Evolutionary conservation across 768 basidiomycete genomes (phyloP).

Genomic region (Lactarius quietus): DNA sequence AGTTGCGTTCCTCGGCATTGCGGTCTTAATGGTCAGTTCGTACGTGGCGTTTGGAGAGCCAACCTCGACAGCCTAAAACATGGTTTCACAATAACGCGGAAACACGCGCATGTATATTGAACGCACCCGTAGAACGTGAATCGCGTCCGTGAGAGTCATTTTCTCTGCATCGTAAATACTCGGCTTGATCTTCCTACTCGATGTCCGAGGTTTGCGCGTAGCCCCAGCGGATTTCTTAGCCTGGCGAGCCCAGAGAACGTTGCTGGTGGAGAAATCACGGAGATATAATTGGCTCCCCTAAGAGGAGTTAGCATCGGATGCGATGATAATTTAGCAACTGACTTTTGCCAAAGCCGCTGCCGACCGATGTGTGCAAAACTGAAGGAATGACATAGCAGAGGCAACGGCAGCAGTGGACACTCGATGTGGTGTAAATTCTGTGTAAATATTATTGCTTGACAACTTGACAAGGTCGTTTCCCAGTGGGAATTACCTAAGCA

Average conservation of each 20-base stretch:
- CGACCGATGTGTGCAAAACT: not conserved
- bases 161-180: conserved; percentile 61
- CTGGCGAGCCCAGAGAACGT: conserved; percentile 44
- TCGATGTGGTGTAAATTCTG: too few species aligned
- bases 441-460: too few species aligned
- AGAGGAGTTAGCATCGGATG: not conserved
- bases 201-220: conserved; percentile 50
- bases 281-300: conserved; percentile 19
- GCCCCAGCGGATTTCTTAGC: conserved; percentile 58
- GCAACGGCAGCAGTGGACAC: conserved; percentile 4
- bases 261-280: conserved; percentile 54
- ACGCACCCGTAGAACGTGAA: conserved; percentile 54
- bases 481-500: too few species aligned
- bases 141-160: conserved; percentile 61
- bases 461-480: too few species aligned
- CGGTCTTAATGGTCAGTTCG: conserved; percentile 78
- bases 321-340: not conserved
- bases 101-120: conserved; percentile 35
- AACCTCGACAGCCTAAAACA: conserved; percentile 74
- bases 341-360: not conserved
- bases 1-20: conserved; percentile 70
- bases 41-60: conserved; percentile 71
- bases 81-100: conserved; percentile 5
- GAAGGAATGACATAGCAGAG: conserved; percentile 18
- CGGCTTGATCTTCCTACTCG: conserved; percentile 48